phyloP scores from a whole-genome alignment of 1,284 basidiomycete species.

The Meripilus lineatus region DNA sequence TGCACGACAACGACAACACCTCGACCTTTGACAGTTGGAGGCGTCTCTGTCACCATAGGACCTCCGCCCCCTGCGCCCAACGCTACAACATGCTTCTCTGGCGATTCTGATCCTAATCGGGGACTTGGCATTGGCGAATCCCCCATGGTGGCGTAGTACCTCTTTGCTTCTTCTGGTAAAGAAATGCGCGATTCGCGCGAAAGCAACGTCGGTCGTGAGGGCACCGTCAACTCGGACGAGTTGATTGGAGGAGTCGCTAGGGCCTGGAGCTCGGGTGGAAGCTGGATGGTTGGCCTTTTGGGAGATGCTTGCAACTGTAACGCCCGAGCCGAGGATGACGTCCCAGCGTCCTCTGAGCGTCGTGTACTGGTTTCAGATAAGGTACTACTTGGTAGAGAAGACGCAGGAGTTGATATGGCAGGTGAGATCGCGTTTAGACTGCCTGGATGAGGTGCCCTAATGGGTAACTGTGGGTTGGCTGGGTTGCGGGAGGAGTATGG shows the following conservation, averaged over 20 bases:
- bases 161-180: slow-evolving; percentile 68
- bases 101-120: slow-evolving; percentile 22
- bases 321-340: neutral
- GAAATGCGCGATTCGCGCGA: slow-evolving; percentile 60
- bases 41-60: slow-evolving; percentile 6
- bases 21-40: slow-evolving; percentile 6
- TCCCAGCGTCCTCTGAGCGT: too few relatives aligned
- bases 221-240: slow-evolving; percentile 5
- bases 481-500: too few relatives aligned
- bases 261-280: neutral
- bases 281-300: too few relatives aligned
- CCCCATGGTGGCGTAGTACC: slow-evolving; percentile 61
- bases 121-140: slow-evolving; percentile 61
- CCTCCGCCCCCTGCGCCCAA: neutral
- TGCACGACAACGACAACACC: slow-evolving; percentile 14
- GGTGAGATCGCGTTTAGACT: neutral
- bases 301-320: neutral
- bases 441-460: neutral
- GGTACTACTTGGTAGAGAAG: neutral
- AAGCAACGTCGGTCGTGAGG: slow-evolving; percentile 21
- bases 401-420: neutral
- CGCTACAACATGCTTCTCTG: neutral
- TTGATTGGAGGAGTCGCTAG: neutral
- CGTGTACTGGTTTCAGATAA: neutral
- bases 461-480: too few relatives aligned